Percentiles rank a stretch among this genome's conserved stretches.
phyloP scores from a whole-genome alignment of 1,284 basidiomycete genomes.

The Lignosus rhinocerotis region DNA sequence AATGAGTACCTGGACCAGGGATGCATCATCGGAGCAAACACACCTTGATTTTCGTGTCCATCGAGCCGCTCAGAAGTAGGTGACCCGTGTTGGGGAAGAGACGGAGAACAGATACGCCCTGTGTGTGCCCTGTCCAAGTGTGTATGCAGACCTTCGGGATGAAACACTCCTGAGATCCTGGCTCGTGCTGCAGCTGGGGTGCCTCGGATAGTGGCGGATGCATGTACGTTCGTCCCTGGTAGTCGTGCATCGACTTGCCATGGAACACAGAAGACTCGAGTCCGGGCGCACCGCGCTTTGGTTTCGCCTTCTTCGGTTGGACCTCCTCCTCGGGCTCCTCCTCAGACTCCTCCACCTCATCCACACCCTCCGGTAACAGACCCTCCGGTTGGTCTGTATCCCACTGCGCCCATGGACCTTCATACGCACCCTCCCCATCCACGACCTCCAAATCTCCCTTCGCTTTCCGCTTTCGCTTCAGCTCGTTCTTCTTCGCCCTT shows the following conservation, averaged over 20 bases:
- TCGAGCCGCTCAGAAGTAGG: constrained; percentile 89
- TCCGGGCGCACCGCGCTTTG: constrained; percentile 77
- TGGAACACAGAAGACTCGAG: constrained; percentile 96
- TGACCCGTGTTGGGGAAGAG: constrained; percentile 94
- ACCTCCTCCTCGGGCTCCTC: constrained; percentile 68
- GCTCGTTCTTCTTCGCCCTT: constrained; percentile 65
- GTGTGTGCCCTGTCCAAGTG: constrained; percentile 98
- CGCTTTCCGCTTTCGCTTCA: constrained; percentile 81
- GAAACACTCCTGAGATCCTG: constrained; percentile 88
- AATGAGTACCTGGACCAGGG: constrained; percentile 3
- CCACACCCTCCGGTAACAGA: constrained; percentile 58
- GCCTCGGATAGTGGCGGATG: constrained; percentile 84
- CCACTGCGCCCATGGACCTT: constrained; percentile 97
- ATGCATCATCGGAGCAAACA: constrained; percentile 22
- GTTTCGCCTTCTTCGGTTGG: constrained; percentile 70
- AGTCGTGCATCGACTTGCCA: constrained; percentile 95
- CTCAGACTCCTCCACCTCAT: constrained; percentile 53
- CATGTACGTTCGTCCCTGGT: constrained; percentile 99
- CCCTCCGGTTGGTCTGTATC: constrained; percentile 74
- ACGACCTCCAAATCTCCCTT: constrained; percentile 84
- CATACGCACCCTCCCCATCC: constrained; percentile 88
- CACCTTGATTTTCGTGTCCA: constrained; percentile 99
- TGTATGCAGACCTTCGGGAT: constrained; percentile 95
- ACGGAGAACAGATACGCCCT: constrained; percentile 92
- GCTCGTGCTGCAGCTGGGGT: constrained; percentile 76